Base-by-base conservation (phyloP, 805 yeast genomes). In the Candida taoyuanica region DNA sequence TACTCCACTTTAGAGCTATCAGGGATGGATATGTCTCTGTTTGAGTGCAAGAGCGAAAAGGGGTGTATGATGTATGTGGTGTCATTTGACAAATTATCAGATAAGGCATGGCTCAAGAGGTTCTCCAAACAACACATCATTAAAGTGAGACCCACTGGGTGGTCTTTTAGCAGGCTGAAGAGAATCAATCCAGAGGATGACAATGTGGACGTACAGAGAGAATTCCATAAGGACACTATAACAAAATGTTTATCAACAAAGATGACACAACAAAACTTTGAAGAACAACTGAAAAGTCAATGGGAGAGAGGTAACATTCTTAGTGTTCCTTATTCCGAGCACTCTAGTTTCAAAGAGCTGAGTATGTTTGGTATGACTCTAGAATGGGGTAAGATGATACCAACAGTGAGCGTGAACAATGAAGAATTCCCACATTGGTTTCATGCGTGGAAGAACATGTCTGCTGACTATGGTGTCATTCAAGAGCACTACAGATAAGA, bases 81-180 rank as follows among this genome's bases (percentile, higher is more conserved):
- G 0, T 74, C 89, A 2, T 73, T 91, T 74, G 63, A 71, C 3
- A 75, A 80, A 19, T 60, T 78, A 23, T 60, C 68, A 39, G 58
- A 70, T 31, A 35, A 35, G 45, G 53, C 33, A 42, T 60, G 37
- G 45, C 46, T 39, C 44, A 49, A 65, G 63, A 52, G 43, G 29
- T 48, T 40, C 19, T 33, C 41, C 9, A 39, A 38, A 29, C 43
- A 40, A 20, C 46, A 48, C 19, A 70, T 86, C 29, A 67, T 84
- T n/a, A 95, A 85, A 0, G 66, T 85, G 25, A 67, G 76, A 35
- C 97, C 98, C 0, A 88, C 97, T 0, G 98, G 98, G 0, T 93
- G 98, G 98, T 70, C 87, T 2, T 82, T 74, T 56, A 53, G 65
- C 13, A 58, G 59, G 17, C 40, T 39, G 24, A 43, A 17, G 25